Conservation (phyloP, 1,284 basidiomycete species). For the Omphalotus olearius region DNA sequence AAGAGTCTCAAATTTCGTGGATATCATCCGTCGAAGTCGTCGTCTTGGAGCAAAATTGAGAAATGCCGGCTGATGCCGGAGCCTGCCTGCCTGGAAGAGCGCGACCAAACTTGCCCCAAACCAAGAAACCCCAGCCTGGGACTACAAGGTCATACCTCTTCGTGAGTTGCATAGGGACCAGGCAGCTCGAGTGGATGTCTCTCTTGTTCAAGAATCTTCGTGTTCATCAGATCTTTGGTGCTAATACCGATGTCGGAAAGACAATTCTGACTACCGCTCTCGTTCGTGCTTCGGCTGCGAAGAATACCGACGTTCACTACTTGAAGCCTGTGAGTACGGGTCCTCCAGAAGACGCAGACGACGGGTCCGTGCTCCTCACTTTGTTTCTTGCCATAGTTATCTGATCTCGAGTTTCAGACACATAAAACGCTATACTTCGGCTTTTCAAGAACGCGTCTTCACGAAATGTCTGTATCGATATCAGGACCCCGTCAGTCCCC, state of each 20-base stretch:
- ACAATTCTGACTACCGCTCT: slow-evolving; percentile 86
- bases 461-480: slow-evolving; percentile 82
- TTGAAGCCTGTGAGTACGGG: slow-evolving; percentile 93
- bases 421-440: slow-evolving; percentile 54
- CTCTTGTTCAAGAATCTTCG: slow-evolving; percentile 75
- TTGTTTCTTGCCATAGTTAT: slow-evolving; percentile 3
- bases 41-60: too few relatives aligned
- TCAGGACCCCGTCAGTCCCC: slow-evolving; percentile 89
- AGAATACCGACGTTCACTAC: slow-evolving; percentile 59
- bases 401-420: slow-evolving; percentile 45
- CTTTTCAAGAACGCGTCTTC: slow-evolving; percentile 39
- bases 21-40: too few relatives aligned
- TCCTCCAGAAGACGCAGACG: slow-evolving; percentile 74
- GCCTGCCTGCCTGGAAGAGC: too few relatives aligned
- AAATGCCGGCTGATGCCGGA: too few relatives aligned
- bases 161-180: too few relatives aligned
- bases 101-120: too few relatives aligned
- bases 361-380: slow-evolving; percentile 48
- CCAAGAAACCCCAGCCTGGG: too few relatives aligned
- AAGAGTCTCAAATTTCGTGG: too few relatives aligned
- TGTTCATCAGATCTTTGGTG: slow-evolving; percentile 87
- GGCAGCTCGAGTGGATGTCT: slow-evolving; percentile 28
- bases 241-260: slow-evolving; percentile 92
- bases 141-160: too few relatives aligned
- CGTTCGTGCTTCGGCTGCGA: slow-evolving; percentile 63